Conservation (phyloP, 2,329 filamentous ascomycete species). For the Colletotrichum viniferum region DNA sequence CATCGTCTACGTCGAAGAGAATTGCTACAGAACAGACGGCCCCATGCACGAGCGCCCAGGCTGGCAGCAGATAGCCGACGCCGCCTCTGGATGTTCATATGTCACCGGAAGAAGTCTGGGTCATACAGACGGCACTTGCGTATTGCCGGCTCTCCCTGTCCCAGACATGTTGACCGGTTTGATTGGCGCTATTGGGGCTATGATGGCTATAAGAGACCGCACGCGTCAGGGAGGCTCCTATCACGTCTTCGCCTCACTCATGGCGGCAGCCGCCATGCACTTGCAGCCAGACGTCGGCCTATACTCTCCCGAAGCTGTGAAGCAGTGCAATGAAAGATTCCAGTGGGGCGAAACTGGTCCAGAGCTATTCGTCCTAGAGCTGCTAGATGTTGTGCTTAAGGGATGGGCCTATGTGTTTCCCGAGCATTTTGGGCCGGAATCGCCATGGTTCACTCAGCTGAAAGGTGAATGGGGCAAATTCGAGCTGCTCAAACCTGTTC, state of each 20-base stretch:
- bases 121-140: not conserved
- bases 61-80: not conserved
- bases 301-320: not conserved
- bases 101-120: not conserved
- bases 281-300: not conserved
- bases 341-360: not conserved
- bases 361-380: not conserved
- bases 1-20: not conserved
- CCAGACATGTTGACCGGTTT: not conserved
- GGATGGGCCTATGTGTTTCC: not conserved
- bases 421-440: not conserved
- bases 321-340: not conserved
- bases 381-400: not conserved
- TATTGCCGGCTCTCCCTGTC: not conserved
- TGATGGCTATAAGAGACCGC: not conserved
- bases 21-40: not conserved
- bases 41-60: not conserved
- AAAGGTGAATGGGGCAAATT: not conserved
- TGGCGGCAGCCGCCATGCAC: not conserved
- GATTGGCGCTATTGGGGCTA: not conserved
- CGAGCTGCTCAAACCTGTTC: not conserved
- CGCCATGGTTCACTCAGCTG: not conserved
- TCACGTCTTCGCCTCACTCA: not conserved
- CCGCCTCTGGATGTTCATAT: not conserved
- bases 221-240: not conserved